Evolutionary conservation across 2,329 filamentous ascomycete genomes (phyloP).

Genomic region (Helotiales sp.): DNA sequence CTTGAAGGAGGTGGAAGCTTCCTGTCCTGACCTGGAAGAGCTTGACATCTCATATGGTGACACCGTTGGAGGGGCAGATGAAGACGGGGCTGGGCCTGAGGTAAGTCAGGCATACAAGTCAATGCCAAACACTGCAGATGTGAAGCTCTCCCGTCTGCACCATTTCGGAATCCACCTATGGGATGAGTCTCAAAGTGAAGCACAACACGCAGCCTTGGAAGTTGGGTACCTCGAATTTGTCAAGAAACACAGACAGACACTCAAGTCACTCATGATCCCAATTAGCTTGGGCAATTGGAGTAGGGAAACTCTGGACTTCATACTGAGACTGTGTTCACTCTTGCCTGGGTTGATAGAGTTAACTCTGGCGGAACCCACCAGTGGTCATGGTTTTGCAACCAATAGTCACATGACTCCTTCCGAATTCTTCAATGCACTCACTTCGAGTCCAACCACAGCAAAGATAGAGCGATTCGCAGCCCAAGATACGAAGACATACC

Average conservation of each 20-base stretch:
- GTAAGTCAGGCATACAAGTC: not conserved
- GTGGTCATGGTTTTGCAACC: not conserved
- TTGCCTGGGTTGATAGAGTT: too few species aligned
- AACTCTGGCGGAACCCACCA: too few species aligned
- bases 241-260: too few species aligned
- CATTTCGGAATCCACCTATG: conserved; percentile 14
- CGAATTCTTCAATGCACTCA: conserved; percentile 13
- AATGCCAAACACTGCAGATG: not conserved
- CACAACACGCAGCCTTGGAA: too few species aligned
- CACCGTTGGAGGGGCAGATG: not conserved
- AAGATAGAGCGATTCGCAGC: conserved; percentile 23
- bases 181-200: not conserved
- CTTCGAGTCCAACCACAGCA: not conserved
- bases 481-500: not conserved
- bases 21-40: conserved; percentile 19
- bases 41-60: conserved; percentile 15
- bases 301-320: too few species aligned
- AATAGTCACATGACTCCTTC: not conserved
- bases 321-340: too few species aligned
- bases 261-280: too few species aligned
- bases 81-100: not conserved
- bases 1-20: conserved; percentile 18
- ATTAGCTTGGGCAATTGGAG: too few species aligned
- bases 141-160: conserved; percentile 7
- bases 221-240: too few species aligned